These are phyloP conservation scores for Colletotrichum sublineola DNA, from an alignment of 2,329 filamentous ascomycete species.

Conservation along the genomic window DNA sequence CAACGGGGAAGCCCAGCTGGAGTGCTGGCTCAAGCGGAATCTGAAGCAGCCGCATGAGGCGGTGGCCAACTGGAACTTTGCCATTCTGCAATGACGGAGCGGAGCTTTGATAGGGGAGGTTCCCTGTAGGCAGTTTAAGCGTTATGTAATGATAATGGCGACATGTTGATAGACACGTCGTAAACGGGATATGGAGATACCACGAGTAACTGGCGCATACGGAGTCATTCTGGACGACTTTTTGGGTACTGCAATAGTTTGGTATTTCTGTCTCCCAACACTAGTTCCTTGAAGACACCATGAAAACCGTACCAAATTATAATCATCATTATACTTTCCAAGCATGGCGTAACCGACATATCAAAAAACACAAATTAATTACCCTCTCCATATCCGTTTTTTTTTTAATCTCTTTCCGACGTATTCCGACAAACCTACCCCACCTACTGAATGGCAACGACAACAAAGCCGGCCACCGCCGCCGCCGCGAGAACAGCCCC, in stretches of 20 bases:
- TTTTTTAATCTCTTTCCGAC: neutral
- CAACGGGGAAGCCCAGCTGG: conserved; percentile 54
- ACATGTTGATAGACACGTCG: neutral
- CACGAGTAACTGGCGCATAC: conserved; percentile 11
- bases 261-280: neutral
- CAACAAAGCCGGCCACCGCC: conserved; percentile 28
- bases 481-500: conserved; percentile 31
- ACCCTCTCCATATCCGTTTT: no score
- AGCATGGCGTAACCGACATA: neutral
- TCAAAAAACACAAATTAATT: neutral
- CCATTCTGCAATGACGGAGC: conserved; percentile 49
- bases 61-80: conserved; percentile 59
- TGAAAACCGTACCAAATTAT: neutral
- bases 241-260: neutral
- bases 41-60: conserved; percentile 51
- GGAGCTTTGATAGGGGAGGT: neutral
- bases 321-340: neutral
- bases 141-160: conserved; percentile 14
- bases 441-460: conserved; percentile 23
- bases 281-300: neutral
- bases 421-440: rapidly evolving
- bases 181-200: neutral
- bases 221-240: neutral
- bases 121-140: neutral
- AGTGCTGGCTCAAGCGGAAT: conserved; percentile 60